A percentile compares a stretch with the other conserved stretches of the same genome.
phyloP scores from a whole-genome alignment of 106 monocot genomes.

The Allium sativum region DNA sequence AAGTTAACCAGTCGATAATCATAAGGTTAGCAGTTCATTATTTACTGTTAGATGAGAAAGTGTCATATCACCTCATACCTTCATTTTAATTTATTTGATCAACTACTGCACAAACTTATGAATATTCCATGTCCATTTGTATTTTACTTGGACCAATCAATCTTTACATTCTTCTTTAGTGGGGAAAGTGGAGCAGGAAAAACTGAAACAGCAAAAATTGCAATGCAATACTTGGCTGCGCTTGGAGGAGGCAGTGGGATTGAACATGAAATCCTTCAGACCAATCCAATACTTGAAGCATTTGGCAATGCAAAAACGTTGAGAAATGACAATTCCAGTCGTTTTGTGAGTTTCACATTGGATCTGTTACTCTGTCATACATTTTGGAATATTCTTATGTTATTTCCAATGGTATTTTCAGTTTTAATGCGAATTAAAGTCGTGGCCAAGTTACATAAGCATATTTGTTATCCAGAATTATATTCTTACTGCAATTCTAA shows the following conservation, averaged over 20 bases:
- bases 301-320: conserved; percentile 97
- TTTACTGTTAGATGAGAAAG: neutral
- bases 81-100: too few species aligned
- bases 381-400: neutral
- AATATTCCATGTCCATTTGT: neutral
- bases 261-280: conserved; percentile 92
- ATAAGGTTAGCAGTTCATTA: conserved; percentile 71
- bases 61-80: too few species aligned
- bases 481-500: too few species aligned
- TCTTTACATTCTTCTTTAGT: conserved; percentile 23
- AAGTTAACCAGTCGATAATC: conserved; percentile 95
- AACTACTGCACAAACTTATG: neutral
- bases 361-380: neutral
- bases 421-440: neutral
- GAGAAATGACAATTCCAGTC: conserved; percentile 96
- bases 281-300: conserved; percentile 96
- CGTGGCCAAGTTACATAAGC: too few species aligned
- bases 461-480: too few species aligned
- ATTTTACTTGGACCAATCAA: neutral
- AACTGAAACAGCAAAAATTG: conserved; percentile 99
- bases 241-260: conserved; percentile 96
- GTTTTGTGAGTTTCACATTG: conserved; percentile 65
- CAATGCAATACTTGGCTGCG: conserved; percentile 97
- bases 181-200: conserved; percentile 99
- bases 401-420: neutral